Evolutionary conservation across 805 yeast genomes (phyloP).

Genomic region (Metschnikowia baotianmanensis): DNA sequence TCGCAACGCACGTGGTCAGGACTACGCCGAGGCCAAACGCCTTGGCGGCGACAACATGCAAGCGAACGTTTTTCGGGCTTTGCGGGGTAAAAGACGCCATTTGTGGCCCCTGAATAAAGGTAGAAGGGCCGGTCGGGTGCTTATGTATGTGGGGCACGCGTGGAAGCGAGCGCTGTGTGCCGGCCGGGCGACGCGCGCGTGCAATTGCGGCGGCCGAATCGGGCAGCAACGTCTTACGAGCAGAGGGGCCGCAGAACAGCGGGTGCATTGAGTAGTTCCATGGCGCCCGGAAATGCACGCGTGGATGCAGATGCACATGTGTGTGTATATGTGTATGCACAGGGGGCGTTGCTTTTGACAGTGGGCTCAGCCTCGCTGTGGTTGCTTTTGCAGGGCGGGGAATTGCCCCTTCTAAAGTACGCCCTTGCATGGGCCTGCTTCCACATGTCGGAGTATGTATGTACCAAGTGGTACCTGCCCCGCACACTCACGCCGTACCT

Average conservation of each 20-base stretch:
- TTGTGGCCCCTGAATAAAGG: too few relatives aligned
- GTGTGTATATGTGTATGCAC: too few relatives aligned
- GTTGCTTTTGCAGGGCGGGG: background rate
- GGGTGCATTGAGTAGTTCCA: too few relatives aligned
- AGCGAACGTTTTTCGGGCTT: constrained; percentile 18
- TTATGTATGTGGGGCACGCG: constrained; percentile 6
- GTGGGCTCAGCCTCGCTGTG: background rate
- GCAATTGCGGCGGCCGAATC: constrained; percentile 6
- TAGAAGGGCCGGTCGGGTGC: too few relatives aligned
- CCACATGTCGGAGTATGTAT: constrained; percentile 29
- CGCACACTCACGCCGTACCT: constrained; percentile 24
- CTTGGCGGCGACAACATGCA: constrained; percentile 31
- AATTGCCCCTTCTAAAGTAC: constrained; percentile 17
- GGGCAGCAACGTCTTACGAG: constrained; percentile 9
- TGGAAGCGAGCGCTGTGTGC: background rate
- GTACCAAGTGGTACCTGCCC: constrained; percentile 27
- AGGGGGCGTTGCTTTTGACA: constrained; percentile 4
- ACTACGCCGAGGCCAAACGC: constrained; percentile 33
- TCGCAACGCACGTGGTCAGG: constrained; percentile 13
- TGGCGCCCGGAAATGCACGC: too few relatives aligned
- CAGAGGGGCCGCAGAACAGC: too few relatives aligned
- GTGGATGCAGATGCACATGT: too few relatives aligned
- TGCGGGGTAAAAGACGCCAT: constrained; percentile 4
- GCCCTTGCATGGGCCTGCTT: constrained; percentile 21
- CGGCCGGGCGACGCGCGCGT: background rate